Evolutionary conservation across 2,329 filamentous ascomycete species (phyloP), one percentile per base, ranked within the genome.

Genomic region (Thielaviopsis ethacetica): DNA sequence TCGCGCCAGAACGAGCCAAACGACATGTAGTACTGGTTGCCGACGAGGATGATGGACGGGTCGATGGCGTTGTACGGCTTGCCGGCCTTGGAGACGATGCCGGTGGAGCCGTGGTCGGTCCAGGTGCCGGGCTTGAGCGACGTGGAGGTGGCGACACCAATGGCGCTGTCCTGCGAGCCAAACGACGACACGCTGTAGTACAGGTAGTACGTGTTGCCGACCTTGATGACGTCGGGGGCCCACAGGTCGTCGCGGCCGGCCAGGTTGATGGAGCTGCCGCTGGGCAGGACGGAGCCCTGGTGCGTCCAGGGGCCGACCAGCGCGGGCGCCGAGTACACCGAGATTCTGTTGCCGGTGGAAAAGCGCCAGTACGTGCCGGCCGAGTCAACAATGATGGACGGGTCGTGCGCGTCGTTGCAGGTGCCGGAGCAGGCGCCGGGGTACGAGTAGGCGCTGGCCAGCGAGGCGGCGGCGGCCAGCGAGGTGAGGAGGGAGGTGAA

Each of bases 1-100:
- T 82, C 78, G 6, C 71, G 68, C 82, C 83, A 88, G 74, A 85
- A 88, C 13, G 80, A 84, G 24, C 84, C 84, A 62, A 86, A 88
- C 61, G 74, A 80, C 66, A 83, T 69, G 60, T 75, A 74, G 63
- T 76, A 76, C 2, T 63, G 63, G 15, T 61, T 67, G 9, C 68
- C 69, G 41, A 69, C 70, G 12, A 71, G 65, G 61, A 81, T 68
- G 2, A 83, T 66, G 62, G 78, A 80, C 2, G 72, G 68, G 64
- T 83, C 85, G 64, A 88, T 83, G 51, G 78, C 77, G 64, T 83
- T 83, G 69, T 81, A 83, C 4, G 68, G 58, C 60, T 73, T 75
- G 22, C 68, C 63, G 15, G 68, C 56, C 21, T 67, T 61, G 55
- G 78, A 73, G 19, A 68, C 71, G 61, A 85, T 69, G 10, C 81